These are phyloP conservation scores for Chaetomium globosum DNA, from an alignment of 2,329 filamentous ascomycete genomes.

Conservation along the genomic window DNA sequence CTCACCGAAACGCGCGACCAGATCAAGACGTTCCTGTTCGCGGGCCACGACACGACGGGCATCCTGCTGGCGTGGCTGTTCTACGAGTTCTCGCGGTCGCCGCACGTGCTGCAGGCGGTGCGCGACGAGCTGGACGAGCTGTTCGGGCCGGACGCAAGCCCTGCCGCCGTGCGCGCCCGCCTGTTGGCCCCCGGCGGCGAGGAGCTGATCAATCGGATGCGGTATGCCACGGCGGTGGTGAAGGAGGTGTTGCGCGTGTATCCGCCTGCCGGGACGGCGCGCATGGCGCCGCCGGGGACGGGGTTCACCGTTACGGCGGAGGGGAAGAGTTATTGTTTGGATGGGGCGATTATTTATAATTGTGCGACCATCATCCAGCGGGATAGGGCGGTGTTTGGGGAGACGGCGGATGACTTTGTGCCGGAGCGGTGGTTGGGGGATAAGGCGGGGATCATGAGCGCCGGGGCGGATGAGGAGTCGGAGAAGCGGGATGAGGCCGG, in stretches of 20 bases:
- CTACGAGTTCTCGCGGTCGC: conserved; percentile 44
- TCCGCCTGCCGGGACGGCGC: conserved; percentile 42
- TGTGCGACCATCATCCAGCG: conserved; percentile 44
- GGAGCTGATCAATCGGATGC: conserved; percentile 42
- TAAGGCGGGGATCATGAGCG: conserved; percentile 35
- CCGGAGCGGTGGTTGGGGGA: conserved; percentile 48
- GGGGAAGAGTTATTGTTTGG: conserved; percentile 39
- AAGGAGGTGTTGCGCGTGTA: conserved; percentile 45
- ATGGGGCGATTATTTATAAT: conserved; percentile 44
- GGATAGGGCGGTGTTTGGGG: conserved; percentile 43
- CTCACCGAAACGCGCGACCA: conserved; percentile 43
- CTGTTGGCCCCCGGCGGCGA: conserved; percentile 39
- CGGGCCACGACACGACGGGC: conserved; percentile 48
- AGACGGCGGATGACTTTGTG: conserved; percentile 42
- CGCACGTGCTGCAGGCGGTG: conserved; percentile 39
- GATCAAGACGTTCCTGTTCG: conserved; percentile 47
- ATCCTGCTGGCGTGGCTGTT: conserved; percentile 44
- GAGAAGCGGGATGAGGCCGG: conserved; percentile 11
- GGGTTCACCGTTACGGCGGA: conserved; percentile 40
- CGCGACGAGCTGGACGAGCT: conserved; percentile 44
- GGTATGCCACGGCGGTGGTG: conserved; percentile 44
- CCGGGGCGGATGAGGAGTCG: conserved; percentile 19
- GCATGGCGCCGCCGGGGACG: conserved; percentile 36
- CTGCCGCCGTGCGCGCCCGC: conserved; percentile 35
- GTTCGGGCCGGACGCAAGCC: conserved; percentile 41